These are phyloP conservation scores for Protoeuglena noctilucae DNA, from an alignment of 139 green algal genomes.

Conservation along the genomic window DNA sequence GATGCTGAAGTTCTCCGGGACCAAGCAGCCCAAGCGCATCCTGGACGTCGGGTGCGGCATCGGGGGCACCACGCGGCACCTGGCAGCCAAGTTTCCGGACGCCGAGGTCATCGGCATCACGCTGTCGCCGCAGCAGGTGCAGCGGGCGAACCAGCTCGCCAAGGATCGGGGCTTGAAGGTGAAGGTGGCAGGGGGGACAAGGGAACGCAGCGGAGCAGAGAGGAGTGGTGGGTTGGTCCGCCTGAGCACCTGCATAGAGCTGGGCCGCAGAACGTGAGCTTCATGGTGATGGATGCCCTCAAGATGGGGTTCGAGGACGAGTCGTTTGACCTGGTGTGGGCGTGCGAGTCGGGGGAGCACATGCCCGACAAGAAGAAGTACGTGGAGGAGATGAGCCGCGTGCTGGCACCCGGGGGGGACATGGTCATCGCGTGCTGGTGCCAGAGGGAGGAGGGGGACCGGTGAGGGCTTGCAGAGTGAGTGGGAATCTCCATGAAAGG, in stretches of 20 bases:
- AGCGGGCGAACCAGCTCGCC: slow-evolving; percentile 63
- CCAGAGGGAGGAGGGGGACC: slow-evolving; percentile 57
- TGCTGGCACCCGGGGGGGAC: slow-evolving; percentile 73
- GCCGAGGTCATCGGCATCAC: slow-evolving; percentile 71
- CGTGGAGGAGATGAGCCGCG: slow-evolving; percentile 76
- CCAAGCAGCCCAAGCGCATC: slow-evolving; percentile 30
- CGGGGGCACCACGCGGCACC: slow-evolving; percentile 64
- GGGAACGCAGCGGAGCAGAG: too few species aligned
- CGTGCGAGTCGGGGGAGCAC: slow-evolving; percentile 91
- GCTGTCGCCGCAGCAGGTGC: slow-evolving; percentile 67
- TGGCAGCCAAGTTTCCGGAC: slow-evolving; percentile 56
- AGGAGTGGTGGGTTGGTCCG: too few species aligned
- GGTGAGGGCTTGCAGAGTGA: too few species aligned
- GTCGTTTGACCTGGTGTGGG: slow-evolving; percentile 92
- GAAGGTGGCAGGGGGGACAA: too few species aligned
- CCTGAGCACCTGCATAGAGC: too few species aligned
- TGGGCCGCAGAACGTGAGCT: slow-evolving; percentile 19
- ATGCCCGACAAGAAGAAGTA: slow-evolving; percentile 97
- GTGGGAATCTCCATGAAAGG: too few species aligned
- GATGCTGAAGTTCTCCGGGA: slow-evolving; percentile 50
- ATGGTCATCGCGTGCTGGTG: slow-evolving; percentile 78
- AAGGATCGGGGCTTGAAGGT: slow-evolving; percentile 41
- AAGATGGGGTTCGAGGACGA: slow-evolving; percentile 72
- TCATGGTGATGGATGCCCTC: slow-evolving; percentile 86
- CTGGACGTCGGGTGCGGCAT: slow-evolving; percentile 91